A percentile compares a stretch with the other conserved stretches of the same genome.
Evolutionary conservation across 148 eudicot species (phyloP).

Genomic region (Talinum fruticosum): DNA sequence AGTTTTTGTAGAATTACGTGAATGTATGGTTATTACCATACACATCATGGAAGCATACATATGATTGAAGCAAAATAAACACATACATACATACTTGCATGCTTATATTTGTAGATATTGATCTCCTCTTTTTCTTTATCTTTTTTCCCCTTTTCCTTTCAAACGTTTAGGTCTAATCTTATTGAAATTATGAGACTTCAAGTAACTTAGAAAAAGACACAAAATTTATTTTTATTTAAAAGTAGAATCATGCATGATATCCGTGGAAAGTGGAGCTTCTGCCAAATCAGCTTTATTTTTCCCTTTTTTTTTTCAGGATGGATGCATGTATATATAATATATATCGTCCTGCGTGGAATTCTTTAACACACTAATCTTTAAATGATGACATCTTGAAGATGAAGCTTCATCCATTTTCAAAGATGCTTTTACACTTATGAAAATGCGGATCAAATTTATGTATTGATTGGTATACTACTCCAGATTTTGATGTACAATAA

Average conservation of each 20-base stretch:
- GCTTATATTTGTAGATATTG: background rate
- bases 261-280: slow-evolving; percentile 5
- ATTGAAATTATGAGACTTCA: background rate
- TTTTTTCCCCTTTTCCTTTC: no score
- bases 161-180: background rate
- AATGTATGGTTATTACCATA: background rate
- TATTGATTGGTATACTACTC: background rate
- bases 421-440: background rate
- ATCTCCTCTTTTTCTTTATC: background rate
- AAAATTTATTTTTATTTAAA: background rate
- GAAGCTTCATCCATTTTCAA: slow-evolving; percentile 6
- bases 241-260: slow-evolving; percentile 2
- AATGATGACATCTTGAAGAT: background rate
- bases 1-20: background rate
- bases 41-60: slow-evolving; percentile 1
- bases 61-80: background rate
- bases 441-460: background rate
- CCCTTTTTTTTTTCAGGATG: no score
- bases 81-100: background rate
- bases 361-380: background rate
- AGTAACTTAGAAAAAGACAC: background rate
- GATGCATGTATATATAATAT: background rate
- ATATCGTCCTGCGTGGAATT: background rate
- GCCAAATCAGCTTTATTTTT: slow-evolving; percentile 4
- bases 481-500: background rate